Evolutionary conservation across 495 filamentous ascomycete genomes (phyloP), one percentile per base, ranked within the genome.

Genomic region (Chaetomidium leptoderma): DNA sequence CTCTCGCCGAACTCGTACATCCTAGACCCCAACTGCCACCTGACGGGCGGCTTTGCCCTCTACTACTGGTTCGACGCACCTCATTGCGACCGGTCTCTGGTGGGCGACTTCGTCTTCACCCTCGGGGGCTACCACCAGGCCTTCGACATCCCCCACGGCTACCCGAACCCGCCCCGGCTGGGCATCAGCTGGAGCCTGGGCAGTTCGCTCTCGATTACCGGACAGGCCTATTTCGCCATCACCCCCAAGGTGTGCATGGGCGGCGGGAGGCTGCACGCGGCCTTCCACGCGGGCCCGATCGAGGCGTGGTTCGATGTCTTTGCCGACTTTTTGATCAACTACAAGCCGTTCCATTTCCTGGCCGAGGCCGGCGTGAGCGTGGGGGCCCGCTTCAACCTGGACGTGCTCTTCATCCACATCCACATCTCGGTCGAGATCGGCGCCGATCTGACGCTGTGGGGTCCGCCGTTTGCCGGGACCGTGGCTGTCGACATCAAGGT

Each of bases 41-140:
- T 82, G 3, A 73, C 68, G 0, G 81, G 81, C 23, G 77, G 78
- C 2, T 76, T 78, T 47, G 77, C 73, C 0, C 58, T 82, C 14
- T 72, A 60, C 42, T 71, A 62, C 42, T 83, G 78, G 78, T 82
- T 80, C 59, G 43, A 7, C 7, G 43, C 19, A 2, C 24, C 23
- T 0, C 23, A 46, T 13, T 16, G 21, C 7, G n/a, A n/a, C n/a
- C n/a, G n/a, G n/a, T n/a, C n/a, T n/a, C 14, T 13, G 9, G 19
- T 21, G 16, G 81, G 79, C 9, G 72, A 83, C 57, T 82, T 66
- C 59, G 79, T 82, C 11, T 78, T 82, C 56, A 75, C 74, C 11
- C 57, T 83, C 13, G 80, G 81, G 19, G 80, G 80, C 13, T 82
- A 77, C 59, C 75, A 81, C 62, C 68, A 23, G 0, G 65, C 70